A percentile compares a stretch with the other conserved stretches of the same genome.
Evolutionary conservation across 2,329 filamentous ascomycete genomes (phyloP).

Genomic region (Penicillium occitanis): DNA sequence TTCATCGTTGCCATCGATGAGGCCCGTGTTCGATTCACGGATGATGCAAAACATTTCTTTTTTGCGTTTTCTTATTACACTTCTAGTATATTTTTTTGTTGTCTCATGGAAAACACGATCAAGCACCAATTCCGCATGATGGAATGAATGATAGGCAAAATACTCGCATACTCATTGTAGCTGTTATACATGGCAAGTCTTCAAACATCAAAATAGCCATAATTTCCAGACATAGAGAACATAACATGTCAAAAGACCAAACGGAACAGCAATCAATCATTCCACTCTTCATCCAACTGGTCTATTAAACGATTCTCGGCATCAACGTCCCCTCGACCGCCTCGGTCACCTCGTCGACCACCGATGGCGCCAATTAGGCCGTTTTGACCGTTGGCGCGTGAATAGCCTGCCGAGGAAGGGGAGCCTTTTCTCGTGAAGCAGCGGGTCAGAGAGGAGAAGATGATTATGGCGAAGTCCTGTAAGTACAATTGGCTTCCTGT

Average conservation of each 20-base stretch:
- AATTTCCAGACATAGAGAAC: neutral
- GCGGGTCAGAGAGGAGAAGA: conserved; percentile 46
- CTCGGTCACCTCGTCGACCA: conserved; percentile 36
- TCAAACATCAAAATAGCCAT: neutral
- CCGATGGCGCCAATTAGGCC: conserved; percentile 39
- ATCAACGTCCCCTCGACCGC: conserved; percentile 56
- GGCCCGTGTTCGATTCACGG: conserved; percentile 26
- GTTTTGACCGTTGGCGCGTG: conserved; percentile 32
- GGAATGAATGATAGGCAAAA: too few species aligned
- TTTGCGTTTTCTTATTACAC: neutral
- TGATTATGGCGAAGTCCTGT: conserved; percentile 50
- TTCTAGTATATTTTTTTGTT: neutral
- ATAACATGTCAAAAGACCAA: neutral
- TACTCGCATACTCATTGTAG: neutral
- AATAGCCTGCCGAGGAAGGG: conserved; percentile 37
- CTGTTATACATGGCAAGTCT: neutral
- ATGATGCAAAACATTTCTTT: conserved; percentile 21
- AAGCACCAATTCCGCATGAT: too few species aligned
- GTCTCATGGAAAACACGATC: too few species aligned
- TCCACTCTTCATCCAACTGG: conserved; percentile 95
- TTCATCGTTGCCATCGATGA: conserved; percentile 26
- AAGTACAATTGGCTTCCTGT: neutral
- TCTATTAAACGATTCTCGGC: conserved; percentile 94
- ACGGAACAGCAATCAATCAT: conserved; percentile 55
- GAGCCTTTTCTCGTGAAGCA: conserved; percentile 40